These are phyloP conservation scores for Calycina herbarum DNA, from an alignment of 2,329 filamentous ascomycete genomes.

Conservation along the genomic window DNA sequence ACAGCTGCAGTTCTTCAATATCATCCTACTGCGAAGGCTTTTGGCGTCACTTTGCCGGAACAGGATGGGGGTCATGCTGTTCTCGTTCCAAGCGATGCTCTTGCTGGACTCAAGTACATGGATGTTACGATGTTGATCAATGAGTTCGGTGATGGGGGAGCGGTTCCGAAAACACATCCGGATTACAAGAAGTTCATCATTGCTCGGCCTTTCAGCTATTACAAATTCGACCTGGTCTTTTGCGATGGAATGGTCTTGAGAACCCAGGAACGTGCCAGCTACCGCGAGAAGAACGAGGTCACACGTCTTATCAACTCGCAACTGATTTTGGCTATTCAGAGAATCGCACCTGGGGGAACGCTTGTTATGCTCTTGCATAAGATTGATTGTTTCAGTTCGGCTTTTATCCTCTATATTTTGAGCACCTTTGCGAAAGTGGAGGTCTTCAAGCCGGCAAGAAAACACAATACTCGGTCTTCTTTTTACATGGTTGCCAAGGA, in stretches of 20 bases:
- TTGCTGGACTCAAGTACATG: slow-evolving; percentile 14
- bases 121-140: slow-evolving; percentile 28
- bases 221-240: slow-evolving; percentile 33
- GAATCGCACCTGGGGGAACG: slow-evolving; percentile 24
- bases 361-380: slow-evolving; percentile 32
- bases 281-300: slow-evolving; percentile 24
- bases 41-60: slow-evolving; percentile 24
- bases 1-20: slow-evolving; percentile 15
- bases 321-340: slow-evolving; percentile 30
- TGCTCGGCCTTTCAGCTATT: slow-evolving; percentile 22
- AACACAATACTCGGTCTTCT: slow-evolving; percentile 26
- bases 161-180: slow-evolving; percentile 22
- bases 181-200: slow-evolving; percentile 19
- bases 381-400: slow-evolving; percentile 25
- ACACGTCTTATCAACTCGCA: slow-evolving; percentile 26
- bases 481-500: slow-evolving; percentile 34
- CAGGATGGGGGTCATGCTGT: slow-evolving; percentile 29
- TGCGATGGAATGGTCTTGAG: slow-evolving; percentile 33
- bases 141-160: slow-evolving; percentile 21
- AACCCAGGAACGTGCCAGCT: slow-evolving; percentile 26
- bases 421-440: slow-evolving; percentile 28
- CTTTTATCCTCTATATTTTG: slow-evolving; percentile 27
- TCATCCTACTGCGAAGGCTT: slow-evolving; percentile 12
- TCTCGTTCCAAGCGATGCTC: slow-evolving; percentile 12
- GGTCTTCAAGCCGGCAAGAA: slow-evolving; percentile 30